A percentile compares a stretch with the other conserved stretches of the same genome.
Evolutionary conservation across 108 stramenopile species (phyloP).

Genomic region (Nannochloropsis oceanica): DNA sequence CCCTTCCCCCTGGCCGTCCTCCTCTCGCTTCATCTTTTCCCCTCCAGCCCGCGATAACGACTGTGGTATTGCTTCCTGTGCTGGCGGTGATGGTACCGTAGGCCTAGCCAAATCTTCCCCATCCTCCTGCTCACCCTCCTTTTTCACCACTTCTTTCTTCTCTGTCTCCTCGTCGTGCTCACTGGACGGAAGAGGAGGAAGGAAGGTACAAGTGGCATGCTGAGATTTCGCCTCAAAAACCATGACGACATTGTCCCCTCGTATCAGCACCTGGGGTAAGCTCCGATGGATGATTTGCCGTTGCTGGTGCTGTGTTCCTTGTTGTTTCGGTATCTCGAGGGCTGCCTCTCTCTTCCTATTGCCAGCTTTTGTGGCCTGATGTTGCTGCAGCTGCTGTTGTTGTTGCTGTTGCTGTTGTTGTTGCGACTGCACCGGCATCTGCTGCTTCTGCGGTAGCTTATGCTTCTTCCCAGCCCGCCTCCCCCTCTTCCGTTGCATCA

Average conservation of each 20-base stretch:
- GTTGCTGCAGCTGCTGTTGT: neutral
- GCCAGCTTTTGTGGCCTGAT: neutral
- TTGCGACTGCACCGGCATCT: neutral
- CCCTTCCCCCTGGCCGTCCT: too few species aligned
- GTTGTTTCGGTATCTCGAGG: neutral
- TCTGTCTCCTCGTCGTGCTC: too few species aligned
- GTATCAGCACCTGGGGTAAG: neutral
- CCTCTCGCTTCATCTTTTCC: too few species aligned
- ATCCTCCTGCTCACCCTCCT: too few species aligned
- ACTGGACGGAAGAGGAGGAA: too few species aligned
- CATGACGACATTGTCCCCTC: neutral
- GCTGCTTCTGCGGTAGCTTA: neutral
- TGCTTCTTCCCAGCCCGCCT: neutral
- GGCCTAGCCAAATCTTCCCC: too few species aligned
- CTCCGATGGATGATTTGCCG: neutral
- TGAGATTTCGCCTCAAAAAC: neutral
- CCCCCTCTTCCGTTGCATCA: neutral
- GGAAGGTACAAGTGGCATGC: too few species aligned
- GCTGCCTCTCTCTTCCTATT: neutral
- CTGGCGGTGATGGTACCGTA: too few species aligned
- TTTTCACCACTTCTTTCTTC: too few species aligned
- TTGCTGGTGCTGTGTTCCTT: neutral
- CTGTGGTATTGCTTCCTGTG: too few species aligned
- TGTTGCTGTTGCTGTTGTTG: neutral
- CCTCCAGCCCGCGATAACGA: too few species aligned